Conservation (phyloP, 805 yeast genomes). For the Teunomyces barrocoloradensis region DNA sequence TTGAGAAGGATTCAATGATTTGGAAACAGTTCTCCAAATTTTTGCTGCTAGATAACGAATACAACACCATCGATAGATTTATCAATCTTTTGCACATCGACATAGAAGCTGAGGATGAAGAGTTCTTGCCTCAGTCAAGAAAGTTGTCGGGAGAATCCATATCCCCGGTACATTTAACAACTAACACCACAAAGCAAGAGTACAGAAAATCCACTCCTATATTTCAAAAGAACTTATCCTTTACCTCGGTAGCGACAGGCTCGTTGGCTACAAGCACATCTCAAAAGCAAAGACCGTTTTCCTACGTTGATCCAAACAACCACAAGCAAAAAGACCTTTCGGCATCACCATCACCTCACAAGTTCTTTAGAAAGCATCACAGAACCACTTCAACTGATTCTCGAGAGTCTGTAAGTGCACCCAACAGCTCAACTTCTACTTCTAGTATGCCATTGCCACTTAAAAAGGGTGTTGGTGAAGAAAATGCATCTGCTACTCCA, state of each 20-base stretch:
- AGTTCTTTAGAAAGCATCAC: slow-evolving; percentile 61
- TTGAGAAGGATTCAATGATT: slow-evolving; percentile 47
- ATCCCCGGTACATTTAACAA: slow-evolving; percentile 10
- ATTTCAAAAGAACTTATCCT: slow-evolving; percentile 20
- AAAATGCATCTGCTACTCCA: neutral
- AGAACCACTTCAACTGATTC: slow-evolving; percentile 50
- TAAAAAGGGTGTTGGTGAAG: neutral
- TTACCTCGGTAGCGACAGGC: slow-evolving; percentile 13
- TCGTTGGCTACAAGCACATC: slow-evolving; percentile 12
- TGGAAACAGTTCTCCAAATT: slow-evolving; percentile 44
- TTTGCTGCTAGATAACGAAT: slow-evolving; percentile 40
- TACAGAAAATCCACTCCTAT: slow-evolving; percentile 33
- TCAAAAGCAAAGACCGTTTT: slow-evolving; percentile 34
- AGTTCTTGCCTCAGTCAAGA: slow-evolving; percentile 15
- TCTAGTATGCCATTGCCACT: slow-evolving; percentile 7
- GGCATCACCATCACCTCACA: slow-evolving; percentile 23
- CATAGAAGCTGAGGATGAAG: slow-evolving; percentile 4
- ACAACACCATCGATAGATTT: slow-evolving; percentile 58
- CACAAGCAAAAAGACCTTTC: slow-evolving; percentile 19
- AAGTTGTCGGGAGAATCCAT: slow-evolving; percentile 16
- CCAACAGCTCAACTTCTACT: slow-evolving; percentile 21
- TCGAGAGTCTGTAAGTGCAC: slow-evolving; percentile 4
- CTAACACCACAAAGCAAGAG: slow-evolving; percentile 19
- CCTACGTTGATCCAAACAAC: slow-evolving; percentile 34
- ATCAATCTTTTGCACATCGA: slow-evolving; percentile 42